phyloP scores from a whole-genome alignment of 2,329 filamentous ascomycete species.

The Trichoderma endophyticum region DNA sequence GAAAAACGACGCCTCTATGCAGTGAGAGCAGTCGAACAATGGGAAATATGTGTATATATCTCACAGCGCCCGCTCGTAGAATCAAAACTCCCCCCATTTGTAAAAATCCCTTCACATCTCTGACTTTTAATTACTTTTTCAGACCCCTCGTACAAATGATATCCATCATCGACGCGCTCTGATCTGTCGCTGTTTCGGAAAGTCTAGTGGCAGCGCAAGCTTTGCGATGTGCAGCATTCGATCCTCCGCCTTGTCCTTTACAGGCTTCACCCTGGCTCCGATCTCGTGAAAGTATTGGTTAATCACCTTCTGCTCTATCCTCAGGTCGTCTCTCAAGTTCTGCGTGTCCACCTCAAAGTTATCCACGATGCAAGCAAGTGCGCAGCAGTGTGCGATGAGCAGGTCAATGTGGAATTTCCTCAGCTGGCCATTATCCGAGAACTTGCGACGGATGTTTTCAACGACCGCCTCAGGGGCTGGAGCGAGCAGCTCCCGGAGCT shows the following conservation, averaged over 20 bases:
- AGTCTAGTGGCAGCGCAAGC: constrained; percentile 74
- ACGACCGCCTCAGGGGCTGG: constrained; percentile 61
- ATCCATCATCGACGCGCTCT: constrained; percentile 24
- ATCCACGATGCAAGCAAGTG: constrained; percentile 67
- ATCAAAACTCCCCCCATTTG: background rate
- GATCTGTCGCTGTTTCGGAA: constrained; percentile 61
- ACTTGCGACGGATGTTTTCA: constrained; percentile 66
- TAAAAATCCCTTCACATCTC: background rate
- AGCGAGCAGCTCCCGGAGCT: constrained; percentile 55
- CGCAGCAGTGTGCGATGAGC: constrained; percentile 70
- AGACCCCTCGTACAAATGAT: background rate
- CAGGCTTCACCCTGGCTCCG: constrained; percentile 63
- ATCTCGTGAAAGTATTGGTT: constrained; percentile 72
- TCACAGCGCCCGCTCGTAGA: background rate
- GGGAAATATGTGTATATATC: background rate
- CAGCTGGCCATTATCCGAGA: constrained; percentile 61
- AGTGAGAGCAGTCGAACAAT: background rate
- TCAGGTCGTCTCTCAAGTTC: constrained; percentile 68
- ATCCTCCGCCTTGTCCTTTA: constrained; percentile 61
- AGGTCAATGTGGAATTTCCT: constrained; percentile 70
- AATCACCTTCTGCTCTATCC: constrained; percentile 68
- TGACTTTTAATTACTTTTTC: background rate
- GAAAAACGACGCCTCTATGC: background rate
- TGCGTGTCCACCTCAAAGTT: constrained; percentile 70
- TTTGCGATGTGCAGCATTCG: constrained; percentile 58